Percentiles rank a stretch among this genome's conserved stretches.
Evolutionary conservation across 768 basidiomycete species (phyloP).

Genomic region (Phylloporus arenicola): DNA sequence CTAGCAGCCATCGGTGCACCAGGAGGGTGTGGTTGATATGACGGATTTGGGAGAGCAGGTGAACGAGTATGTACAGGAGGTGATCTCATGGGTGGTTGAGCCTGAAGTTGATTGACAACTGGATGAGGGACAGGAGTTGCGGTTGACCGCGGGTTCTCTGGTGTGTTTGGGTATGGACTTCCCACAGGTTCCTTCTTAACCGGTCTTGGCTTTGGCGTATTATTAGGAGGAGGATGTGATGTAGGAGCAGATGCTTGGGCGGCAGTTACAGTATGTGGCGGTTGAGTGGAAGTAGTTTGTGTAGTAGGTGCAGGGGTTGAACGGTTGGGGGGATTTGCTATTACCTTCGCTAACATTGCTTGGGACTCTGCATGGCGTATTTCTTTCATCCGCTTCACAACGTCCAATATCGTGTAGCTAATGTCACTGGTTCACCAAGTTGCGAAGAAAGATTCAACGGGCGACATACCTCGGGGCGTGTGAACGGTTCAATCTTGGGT

Average conservation of each 20-base stretch:
- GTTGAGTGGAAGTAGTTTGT: slow-evolving; percentile 32
- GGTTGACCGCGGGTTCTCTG: slow-evolving; percentile 28
- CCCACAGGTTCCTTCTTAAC: slow-evolving; percentile 28
- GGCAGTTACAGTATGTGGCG: slow-evolving; percentile 29
- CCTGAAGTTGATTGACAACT: slow-evolving; percentile 30
- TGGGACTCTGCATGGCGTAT: slow-evolving; percentile 23
- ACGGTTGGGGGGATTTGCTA: slow-evolving; percentile 28
- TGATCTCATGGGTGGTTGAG: slow-evolving; percentile 24
- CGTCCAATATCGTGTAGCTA: slow-evolving; percentile 59
- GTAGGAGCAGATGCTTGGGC: slow-evolving; percentile 22
- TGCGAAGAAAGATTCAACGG: background rate
- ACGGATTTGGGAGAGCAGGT: slow-evolving; percentile 14
- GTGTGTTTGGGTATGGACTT: slow-evolving; percentile 24
- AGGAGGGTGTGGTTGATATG: slow-evolving; percentile 21
- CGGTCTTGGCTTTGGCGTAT: slow-evolving; percentile 19
- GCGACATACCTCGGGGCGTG: slow-evolving; percentile 44
- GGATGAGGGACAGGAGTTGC: slow-evolving; percentile 30
- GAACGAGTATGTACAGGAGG: slow-evolving; percentile 28
- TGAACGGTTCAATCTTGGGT: slow-evolving; percentile 47
- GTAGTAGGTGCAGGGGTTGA: slow-evolving; percentile 26
- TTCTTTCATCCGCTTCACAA: slow-evolving; percentile 32
- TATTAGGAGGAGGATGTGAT: slow-evolving; percentile 27
- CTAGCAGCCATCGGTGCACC: slow-evolving; percentile 17
- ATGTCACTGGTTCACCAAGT: slow-evolving; percentile 1
- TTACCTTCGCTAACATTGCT: slow-evolving; percentile 19